Conservation (phyloP, 2,329 filamentous ascomycete species). For the Hysterium pulicare region DNA sequence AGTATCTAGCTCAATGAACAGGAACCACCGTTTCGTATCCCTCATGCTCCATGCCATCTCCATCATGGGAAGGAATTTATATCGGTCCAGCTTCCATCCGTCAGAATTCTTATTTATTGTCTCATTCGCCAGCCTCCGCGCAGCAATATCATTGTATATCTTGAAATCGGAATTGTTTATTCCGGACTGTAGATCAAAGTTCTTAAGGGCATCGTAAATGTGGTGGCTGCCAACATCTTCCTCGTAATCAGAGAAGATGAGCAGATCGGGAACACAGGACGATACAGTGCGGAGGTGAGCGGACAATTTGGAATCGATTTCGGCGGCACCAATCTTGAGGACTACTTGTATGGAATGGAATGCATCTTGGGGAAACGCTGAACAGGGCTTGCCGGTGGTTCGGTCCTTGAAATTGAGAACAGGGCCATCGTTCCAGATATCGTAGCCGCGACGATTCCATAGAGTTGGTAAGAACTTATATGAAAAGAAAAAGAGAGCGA, state of each 20-base stretch:
- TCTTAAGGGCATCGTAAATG: constrained; percentile 46
- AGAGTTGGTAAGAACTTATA: too few relatives aligned
- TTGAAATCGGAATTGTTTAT: constrained; percentile 49
- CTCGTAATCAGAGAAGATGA: constrained; percentile 58
- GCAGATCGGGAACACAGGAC: constrained; percentile 53
- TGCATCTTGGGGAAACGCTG: neutral
- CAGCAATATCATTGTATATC: constrained; percentile 48
- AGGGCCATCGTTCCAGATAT: too few relatives aligned
- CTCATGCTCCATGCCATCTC: constrained; percentile 45
- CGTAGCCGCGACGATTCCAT: too few relatives aligned
- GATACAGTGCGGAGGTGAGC: constrained; percentile 54
- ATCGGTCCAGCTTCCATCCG: constrained; percentile 56
- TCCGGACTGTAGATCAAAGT: constrained; percentile 40
- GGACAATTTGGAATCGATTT: constrained; percentile 55
- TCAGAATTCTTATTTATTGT: constrained; percentile 45
- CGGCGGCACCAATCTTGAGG: constrained; percentile 56
- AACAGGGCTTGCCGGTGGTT: too few relatives aligned
- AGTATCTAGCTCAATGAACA: constrained; percentile 38
- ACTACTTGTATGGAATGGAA: constrained; percentile 1
- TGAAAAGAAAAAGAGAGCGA: too few relatives aligned
- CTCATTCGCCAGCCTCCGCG: constrained; percentile 32
- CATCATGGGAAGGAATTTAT: constrained; percentile 57
- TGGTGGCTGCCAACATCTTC: constrained; percentile 50
- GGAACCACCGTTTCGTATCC: constrained; percentile 32
- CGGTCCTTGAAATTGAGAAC: too few relatives aligned